Conservation (phyloP, 78 protist species). For the Guillardia theta region DNA sequence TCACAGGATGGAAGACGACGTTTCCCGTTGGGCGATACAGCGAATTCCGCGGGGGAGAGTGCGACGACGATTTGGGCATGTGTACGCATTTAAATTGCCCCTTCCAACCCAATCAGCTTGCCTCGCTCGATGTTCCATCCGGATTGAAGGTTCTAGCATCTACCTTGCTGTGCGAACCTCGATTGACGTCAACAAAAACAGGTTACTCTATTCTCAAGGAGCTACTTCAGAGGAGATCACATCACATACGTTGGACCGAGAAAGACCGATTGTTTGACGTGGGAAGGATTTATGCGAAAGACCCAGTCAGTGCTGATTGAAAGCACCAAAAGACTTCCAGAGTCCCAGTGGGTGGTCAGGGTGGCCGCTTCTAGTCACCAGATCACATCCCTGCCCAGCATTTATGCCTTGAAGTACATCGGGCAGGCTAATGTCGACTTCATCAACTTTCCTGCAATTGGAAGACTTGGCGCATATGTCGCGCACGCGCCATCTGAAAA, state of each 20-base stretch:
- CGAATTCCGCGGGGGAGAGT: not conserved
- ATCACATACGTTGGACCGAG: not conserved
- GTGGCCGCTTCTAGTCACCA: too few species aligned
- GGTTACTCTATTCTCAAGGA: not conserved
- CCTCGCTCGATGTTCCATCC: not conserved
- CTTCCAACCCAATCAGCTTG: not conserved
- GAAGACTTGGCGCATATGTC: not conserved
- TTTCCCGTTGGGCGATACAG: not conserved
- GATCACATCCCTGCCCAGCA: too few species aligned
- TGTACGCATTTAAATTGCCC: not conserved
- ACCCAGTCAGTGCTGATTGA: not conserved
- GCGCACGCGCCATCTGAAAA: not conserved
- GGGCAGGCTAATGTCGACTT: too few species aligned
- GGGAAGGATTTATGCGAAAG: not conserved
- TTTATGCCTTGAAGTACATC: too few species aligned
- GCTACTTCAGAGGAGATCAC: not conserved
- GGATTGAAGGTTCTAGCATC: too few species aligned
- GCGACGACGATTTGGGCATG: not conserved
- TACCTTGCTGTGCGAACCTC: too few species aligned
- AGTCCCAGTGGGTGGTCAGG: too few species aligned
- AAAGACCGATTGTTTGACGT: not conserved
- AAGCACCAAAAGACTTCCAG: too few species aligned
- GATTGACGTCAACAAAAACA: too few species aligned
- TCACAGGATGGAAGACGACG: not conserved
- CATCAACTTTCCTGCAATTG: not conserved